These are phyloP conservation scores for Aureoboletus auriporus DNA, from an alignment of 768 basidiomycete species.

Conservation along the genomic window DNA sequence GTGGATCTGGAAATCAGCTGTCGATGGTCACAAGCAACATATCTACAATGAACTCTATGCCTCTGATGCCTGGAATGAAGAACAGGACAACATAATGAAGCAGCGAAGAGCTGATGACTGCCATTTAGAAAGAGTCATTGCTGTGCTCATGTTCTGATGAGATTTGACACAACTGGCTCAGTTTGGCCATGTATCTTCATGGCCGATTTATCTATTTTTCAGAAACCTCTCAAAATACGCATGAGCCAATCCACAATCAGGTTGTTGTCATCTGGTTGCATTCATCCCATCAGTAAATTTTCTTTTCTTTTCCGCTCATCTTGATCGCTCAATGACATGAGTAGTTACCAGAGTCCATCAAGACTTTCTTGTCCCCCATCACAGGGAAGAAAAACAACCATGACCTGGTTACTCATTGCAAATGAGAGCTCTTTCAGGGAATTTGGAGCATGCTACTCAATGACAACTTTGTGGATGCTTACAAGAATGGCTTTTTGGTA, in stretches of 20 bases:
- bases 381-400: not conserved
- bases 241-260: not conserved
- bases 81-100: conserved; percentile 13
- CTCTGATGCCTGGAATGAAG: not conserved
- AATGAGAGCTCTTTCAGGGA: not conserved
- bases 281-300: conserved; percentile 17
- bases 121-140: conserved; percentile 12
- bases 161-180: conserved; percentile 9
- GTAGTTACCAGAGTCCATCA: not conserved
- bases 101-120: conserved; percentile 9
- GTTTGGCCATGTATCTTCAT: conserved; percentile 14
- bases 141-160: conserved; percentile 16
- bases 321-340: not conserved
- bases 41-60: not conserved
- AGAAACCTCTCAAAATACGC: conserved; percentile 22
- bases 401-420: conserved; percentile 2
- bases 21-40: not conserved
- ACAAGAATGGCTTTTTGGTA: not conserved
- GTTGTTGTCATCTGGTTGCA: conserved; percentile 19
- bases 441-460: conserved; percentile 2
- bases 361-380: not conserved
- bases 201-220: conserved; percentile 24
- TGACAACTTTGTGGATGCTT: not conserved
- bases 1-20: not conserved
- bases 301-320: not conserved